Percentiles rank a stretch among this genome's conserved stretches.
phyloP scores from a whole-genome alignment of 2,329 filamentous ascomycete species.

The Cercospora zeina region DNA sequence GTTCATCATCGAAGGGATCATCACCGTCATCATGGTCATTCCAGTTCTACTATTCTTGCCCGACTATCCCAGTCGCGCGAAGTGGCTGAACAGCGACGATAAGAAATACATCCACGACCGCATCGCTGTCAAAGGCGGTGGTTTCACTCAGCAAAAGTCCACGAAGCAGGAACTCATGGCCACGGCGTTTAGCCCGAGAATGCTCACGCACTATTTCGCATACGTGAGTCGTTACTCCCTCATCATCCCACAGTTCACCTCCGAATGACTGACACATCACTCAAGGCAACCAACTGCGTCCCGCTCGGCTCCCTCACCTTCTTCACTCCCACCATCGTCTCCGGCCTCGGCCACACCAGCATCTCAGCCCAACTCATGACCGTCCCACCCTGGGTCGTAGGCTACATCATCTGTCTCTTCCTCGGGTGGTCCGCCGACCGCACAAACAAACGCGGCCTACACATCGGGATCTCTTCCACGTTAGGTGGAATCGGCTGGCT shows the following conservation, averaged over 20 bases:
- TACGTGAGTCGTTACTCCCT: conserved; percentile 25
- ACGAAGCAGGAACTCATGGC: conserved; percentile 42
- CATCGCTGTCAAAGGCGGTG: conserved; percentile 40
- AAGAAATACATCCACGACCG: conserved; percentile 35
- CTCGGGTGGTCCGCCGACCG: conserved; percentile 35
- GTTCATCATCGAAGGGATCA: conserved; percentile 35
- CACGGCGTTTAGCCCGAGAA: conserved; percentile 43
- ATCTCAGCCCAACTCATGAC: conserved; percentile 47
- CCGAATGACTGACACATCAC: neutral
- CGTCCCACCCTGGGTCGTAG: conserved; percentile 41
- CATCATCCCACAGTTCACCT: neutral
- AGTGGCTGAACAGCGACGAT: conserved; percentile 34
- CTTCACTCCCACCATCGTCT: conserved; percentile 56
- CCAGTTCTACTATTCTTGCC: conserved; percentile 35
- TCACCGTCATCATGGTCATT: conserved; percentile 33
- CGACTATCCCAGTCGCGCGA: conserved; percentile 36
- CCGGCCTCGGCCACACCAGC: conserved; percentile 52
- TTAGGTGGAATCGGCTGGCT: conserved; percentile 34
- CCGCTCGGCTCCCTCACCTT: conserved; percentile 46
- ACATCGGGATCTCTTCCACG: conserved; percentile 30
- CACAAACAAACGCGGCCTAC: conserved; percentile 32
- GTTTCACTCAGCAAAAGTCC: conserved; percentile 43
- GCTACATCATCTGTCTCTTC: conserved; percentile 37
- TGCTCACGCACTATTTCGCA: conserved; percentile 43
- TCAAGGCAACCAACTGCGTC: conserved; percentile 35